Evolutionary conservation across 768 basidiomycete species (phyloP), one percentile per base, ranked within the genome.

Genomic region (Hysterangium stoloniferum): DNA sequence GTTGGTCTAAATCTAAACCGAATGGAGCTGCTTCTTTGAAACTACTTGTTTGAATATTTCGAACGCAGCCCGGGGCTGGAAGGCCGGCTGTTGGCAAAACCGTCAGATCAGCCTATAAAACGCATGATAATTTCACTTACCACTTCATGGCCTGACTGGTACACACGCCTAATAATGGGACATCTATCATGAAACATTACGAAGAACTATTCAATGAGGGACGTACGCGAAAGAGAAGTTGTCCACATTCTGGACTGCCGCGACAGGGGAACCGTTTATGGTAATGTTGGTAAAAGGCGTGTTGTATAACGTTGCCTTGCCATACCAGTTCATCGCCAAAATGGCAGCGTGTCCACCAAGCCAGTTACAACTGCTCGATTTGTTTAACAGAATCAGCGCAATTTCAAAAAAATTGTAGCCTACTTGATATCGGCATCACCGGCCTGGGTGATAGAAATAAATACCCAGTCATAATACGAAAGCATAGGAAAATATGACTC

Each of bases 161-260:
- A 82, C 0, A 84, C 72, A 9, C 79, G 69, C 54, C 80, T 80
- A 32, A 24, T 37, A 45, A 45, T 13, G 17, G 48, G 24, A 54
- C 11, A 45, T 54, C 15, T 13, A 27, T 46, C 25, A 43, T 33
- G 36, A 35, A 33, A 34, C 20, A n/a, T n/a, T n/a, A n/a, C n/a
- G n/a, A n/a, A n/a, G n/a, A n/a, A n/a, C n/a, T n/a, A n/a, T n/a
- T n/a, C n/a, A 29, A n/a, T 13, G 32, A 35, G 7, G 15, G 2
- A 73, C 80, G 57, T 52, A 82, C 80, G 79, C 82, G 61, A 84
- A 84, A 0, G 77, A 69, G 58, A 83, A 82, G 52, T 80, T 79
- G 54, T 78, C 79, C 29, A 84, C 75, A 45, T 82, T 82, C 59
- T 79, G 74, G 15, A 82, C 70, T 0, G 79, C 75, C 0, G 78